A percentile compares a stretch with the other conserved stretches of the same genome.
phyloP scores from a whole-genome alignment of 176 grass and related monocot species.

The Pharus latifolius region DNA sequence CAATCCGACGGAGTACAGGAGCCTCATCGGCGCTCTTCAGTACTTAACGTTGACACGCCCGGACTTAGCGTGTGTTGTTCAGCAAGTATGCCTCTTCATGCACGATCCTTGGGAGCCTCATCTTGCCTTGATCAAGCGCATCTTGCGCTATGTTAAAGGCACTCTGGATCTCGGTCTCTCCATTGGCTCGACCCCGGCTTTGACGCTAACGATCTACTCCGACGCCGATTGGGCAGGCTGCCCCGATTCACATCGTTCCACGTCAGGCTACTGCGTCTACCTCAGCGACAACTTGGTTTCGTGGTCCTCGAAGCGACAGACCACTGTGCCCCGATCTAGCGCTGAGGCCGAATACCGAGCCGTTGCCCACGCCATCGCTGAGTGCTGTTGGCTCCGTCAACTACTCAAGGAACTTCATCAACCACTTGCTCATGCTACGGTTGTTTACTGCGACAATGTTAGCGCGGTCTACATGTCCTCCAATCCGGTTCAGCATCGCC shows the following conservation, averaged over 20 bases:
- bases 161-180: neutral
- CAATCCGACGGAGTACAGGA: neutral
- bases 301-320: neutral
- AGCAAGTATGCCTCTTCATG: no score
- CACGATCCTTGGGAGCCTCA: no score
- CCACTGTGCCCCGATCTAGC: neutral
- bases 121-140: no score
- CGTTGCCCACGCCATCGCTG: neutral
- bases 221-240: conserved; percentile 18
- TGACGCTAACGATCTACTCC: neutral
- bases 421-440: neutral
- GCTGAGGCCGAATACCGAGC: conserved; percentile 1
- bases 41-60: neutral
- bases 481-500: neutral
- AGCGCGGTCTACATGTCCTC: no score
- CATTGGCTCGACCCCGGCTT: neutral
- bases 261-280: no score
- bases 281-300: neutral
- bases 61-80: no score
- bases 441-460: neutral
- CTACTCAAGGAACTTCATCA: neutral
- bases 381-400: neutral
- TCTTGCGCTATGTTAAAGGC: no score
- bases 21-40: neutral
- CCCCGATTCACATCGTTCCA: no score